A percentile compares a stretch with the other conserved stretches of the same genome.
Conservation (phyloP, 352 stramenopile genomes). For the Pythium vanterpoolii region DNA sequence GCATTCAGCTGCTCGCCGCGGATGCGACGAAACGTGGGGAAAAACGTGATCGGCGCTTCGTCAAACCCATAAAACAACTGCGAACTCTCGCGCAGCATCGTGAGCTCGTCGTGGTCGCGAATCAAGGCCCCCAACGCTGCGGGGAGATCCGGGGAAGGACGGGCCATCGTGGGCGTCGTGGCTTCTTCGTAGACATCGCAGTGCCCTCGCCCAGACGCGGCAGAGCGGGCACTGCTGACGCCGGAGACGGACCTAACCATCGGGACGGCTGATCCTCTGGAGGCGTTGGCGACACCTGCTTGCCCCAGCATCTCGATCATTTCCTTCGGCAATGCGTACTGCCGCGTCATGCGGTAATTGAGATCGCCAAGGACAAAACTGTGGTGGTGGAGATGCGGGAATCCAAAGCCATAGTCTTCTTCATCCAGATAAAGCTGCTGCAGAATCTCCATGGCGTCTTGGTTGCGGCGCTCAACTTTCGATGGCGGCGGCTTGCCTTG, state of each 20-base stretch:
- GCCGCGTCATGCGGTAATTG: conserved; percentile 82
- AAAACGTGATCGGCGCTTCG: conserved; percentile 68
- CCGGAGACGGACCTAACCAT: conserved; percentile 3
- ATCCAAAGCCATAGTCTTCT: conserved; percentile 84
- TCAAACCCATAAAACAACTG: conserved; percentile 80
- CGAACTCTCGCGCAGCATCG: conserved; percentile 49
- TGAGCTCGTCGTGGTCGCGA: conserved; percentile 73
- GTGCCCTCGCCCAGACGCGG: neutral
- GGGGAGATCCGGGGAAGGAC: conserved; percentile 7
- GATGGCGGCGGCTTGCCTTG: conserved; percentile 33
- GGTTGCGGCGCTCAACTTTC: conserved; percentile 78
- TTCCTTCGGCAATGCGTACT: conserved; percentile 38
- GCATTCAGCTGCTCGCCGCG: conserved; percentile 42
- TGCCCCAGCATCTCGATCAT: conserved; percentile 44
- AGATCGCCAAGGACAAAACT: conserved; percentile 89
- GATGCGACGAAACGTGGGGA: conserved; percentile 75
- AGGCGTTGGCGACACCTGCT: conserved; percentile 14
- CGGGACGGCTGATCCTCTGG: neutral
- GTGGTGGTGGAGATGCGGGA: conserved; percentile 79
- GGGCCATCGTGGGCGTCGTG: conserved; percentile 12
- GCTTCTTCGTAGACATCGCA: conserved; percentile 18
- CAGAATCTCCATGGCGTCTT: conserved; percentile 78
- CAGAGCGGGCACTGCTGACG: neutral
- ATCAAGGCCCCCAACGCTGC: conserved; percentile 35
- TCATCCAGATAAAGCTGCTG: conserved; percentile 77